Evolutionary conservation across 768 basidiomycete species (phyloP).

Genomic region (Trametes cinnabarina): DNA sequence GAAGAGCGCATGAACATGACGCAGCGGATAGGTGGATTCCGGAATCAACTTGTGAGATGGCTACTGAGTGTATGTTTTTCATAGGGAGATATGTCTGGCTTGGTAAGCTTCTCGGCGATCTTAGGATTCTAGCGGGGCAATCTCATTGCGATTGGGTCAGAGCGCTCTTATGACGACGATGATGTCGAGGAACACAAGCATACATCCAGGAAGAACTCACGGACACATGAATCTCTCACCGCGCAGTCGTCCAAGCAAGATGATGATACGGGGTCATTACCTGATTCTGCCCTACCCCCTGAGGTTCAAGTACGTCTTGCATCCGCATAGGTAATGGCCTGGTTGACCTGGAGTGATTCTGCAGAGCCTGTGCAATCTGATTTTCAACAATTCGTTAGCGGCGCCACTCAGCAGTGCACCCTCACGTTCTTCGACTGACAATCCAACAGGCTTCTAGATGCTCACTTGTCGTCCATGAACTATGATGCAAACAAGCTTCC

Average conservation of each 20-base stretch:
- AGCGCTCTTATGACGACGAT: conserved; percentile 27
- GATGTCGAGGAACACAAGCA: conserved; percentile 26
- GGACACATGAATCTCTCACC: too few relatives aligned
- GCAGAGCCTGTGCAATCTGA: conserved; percentile 47
- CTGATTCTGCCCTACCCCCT: conserved; percentile 42
- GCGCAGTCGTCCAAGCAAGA: conserved; percentile 32
- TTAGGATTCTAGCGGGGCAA: neutral
- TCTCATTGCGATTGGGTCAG: neutral
- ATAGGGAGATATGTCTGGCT: conserved; percentile 61
- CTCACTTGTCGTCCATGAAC: conserved; percentile 58
- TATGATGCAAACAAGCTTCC: conserved; percentile 66
- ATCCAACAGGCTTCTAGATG: conserved; percentile 46
- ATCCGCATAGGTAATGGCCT: too few relatives aligned
- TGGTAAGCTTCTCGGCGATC: conserved; percentile 33
- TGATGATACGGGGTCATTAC: conserved; percentile 35
- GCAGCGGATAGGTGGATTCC: conserved; percentile 44
- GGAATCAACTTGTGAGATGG: neutral
- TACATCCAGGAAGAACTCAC: conserved; percentile 22
- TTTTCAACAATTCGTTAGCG: conserved; percentile 48
- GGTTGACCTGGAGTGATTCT: neutral
- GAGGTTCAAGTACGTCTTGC: conserved; percentile 43
- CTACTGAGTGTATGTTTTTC: too few relatives aligned
- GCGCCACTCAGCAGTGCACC: neutral
- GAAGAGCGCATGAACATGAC: conserved; percentile 49
- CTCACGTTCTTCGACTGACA: neutral